Evolutionary conservation across 2,329 filamentous ascomycete genomes (phyloP), one percentile per base, ranked within the genome.

Genomic region (Exophiala bonariae): DNA sequence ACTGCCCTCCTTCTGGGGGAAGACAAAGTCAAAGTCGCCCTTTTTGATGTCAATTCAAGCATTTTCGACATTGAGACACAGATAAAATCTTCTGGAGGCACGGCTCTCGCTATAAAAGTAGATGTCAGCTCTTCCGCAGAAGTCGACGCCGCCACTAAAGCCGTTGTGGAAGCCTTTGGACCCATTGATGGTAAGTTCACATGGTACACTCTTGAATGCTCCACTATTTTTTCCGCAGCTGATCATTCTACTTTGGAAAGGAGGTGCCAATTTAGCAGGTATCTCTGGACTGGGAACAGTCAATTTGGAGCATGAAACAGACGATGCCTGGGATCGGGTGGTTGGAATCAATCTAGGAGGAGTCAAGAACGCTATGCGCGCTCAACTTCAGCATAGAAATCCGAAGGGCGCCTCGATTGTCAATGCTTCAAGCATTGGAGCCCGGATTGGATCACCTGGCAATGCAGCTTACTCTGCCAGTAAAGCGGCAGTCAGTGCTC

Each of bases 391-490:
- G 50, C 67, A 71, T 46, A 22, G 31, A 9, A 65, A 72, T 65
- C 59, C 64, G 18, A 63, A 66, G 32, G 55, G 53, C 3, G 51
- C 49, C 10, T 63, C 63, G 1, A 67, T 74, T 42, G 65, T 73
- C 23, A 73, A 73, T 43, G 68, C 71, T 14, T 60, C 63, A n/a
- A 68, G 64, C 0, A 65, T 68, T 40, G 68, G 66, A 52, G 65
- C 66, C 3, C 49, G 67, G 38, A 59, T 55, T 28, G 59, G 62
- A 1, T 56, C 64, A 9, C 60, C 84, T 78, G 49, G 80, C 76
- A 1, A 74, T 70, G 55, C 79, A 84, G 35, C 74, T 75, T 0
- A 87, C 85, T 0, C 89, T 75, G 6, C 86, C 85, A 0, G 83
- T 85, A 57, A 86, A 86, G 56, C 79, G 82, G 54, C 80, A 73